These are phyloP conservation scores for Alternaria gansuensis DNA, from an alignment of 2,329 filamentous ascomycete species.

Conservation along the genomic window DNA sequence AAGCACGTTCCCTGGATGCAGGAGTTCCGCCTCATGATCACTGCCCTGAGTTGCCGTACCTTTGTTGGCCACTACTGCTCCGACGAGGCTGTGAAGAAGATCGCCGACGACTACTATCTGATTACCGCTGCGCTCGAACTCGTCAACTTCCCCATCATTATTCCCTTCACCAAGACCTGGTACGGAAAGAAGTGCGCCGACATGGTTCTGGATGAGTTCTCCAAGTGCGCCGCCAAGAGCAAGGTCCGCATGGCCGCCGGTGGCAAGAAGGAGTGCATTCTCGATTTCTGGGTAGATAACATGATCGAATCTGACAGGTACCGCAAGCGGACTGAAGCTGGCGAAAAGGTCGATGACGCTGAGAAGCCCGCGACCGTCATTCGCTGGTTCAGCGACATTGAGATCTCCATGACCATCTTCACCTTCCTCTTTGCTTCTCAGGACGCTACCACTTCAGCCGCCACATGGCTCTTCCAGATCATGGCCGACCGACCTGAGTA, in stretches of 20 bases:
- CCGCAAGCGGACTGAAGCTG: conserved; percentile 78
- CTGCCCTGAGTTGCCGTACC: conserved; percentile 92
- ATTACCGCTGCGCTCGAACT: conserved; percentile 95
- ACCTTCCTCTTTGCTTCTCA: conserved; percentile 98
- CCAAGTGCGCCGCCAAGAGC: conserved; percentile 90
- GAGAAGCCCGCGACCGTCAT: conserved; percentile 86
- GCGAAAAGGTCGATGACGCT: conserved; percentile 65
- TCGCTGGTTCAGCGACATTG: conserved; percentile 86
- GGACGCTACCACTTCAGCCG: conserved; percentile 92
- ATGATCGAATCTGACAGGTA: conserved; percentile 88
- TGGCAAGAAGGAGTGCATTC: conserved; percentile 87
- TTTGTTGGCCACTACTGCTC: conserved; percentile 97
- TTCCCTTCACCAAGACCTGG: conserved; percentile 95
- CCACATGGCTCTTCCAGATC: conserved; percentile 94
- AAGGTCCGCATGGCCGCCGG: conserved; percentile 91
- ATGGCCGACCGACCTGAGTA: conserved; percentile 94
- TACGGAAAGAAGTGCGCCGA: conserved; percentile 96
- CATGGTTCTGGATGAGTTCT: conserved; percentile 88
- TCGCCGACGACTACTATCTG: conserved; percentile 95
- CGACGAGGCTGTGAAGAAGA: conserved; percentile 88
- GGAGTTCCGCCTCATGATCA: conserved; percentile 93
- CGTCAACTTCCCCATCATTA: conserved; percentile 87
- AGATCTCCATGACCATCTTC: conserved; percentile 93
- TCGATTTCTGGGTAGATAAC: conserved; percentile 85
- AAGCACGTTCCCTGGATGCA: conserved; percentile 88